Evolutionary conservation across 805 yeast genomes (phyloP).

Genomic region (Saccharomycopsis guyanensis): DNA sequence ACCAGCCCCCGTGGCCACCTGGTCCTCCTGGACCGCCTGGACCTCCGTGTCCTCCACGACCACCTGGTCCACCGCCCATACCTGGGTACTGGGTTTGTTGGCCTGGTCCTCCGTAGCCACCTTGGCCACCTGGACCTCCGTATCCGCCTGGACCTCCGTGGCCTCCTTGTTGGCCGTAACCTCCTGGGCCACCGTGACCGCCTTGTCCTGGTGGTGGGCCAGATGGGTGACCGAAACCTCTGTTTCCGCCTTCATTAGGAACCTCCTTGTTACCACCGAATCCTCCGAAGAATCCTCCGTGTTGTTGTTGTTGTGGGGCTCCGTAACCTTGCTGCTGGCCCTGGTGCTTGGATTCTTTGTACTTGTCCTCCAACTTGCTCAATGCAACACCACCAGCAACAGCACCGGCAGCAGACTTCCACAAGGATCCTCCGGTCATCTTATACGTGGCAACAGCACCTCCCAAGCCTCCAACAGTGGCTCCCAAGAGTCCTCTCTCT

Average conservation of each 20-base stretch:
- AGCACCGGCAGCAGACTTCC: constrained; percentile 14
- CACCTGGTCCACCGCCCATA: background rate
- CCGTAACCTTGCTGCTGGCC: constrained; percentile 3
- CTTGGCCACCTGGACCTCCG: background rate
- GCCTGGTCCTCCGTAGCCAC: background rate
- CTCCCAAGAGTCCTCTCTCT: constrained; percentile 12
- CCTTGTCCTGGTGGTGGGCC: constrained; percentile 1
- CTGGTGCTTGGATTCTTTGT: constrained; percentile 5
- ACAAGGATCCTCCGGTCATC: constrained; percentile 5
- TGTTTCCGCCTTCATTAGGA: background rate
- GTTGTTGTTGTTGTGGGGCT: background rate
- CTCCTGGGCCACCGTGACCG: background rate
- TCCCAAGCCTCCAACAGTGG: constrained; percentile 9
- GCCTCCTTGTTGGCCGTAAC: background rate
- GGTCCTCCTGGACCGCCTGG: background rate
- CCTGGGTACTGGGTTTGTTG: background rate
- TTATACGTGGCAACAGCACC: constrained; percentile 13
- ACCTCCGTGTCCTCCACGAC: background rate
- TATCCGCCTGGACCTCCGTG: background rate
- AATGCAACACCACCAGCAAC: constrained; percentile 10
- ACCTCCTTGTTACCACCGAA: background rate
- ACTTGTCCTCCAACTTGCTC: constrained; percentile 10
- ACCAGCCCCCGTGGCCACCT: background rate
- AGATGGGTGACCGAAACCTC: background rate
- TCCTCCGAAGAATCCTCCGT: background rate